Evolutionary conservation across 1,284 basidiomycete genomes (phyloP).

Genomic region (Sphaerobolus stellatus): DNA sequence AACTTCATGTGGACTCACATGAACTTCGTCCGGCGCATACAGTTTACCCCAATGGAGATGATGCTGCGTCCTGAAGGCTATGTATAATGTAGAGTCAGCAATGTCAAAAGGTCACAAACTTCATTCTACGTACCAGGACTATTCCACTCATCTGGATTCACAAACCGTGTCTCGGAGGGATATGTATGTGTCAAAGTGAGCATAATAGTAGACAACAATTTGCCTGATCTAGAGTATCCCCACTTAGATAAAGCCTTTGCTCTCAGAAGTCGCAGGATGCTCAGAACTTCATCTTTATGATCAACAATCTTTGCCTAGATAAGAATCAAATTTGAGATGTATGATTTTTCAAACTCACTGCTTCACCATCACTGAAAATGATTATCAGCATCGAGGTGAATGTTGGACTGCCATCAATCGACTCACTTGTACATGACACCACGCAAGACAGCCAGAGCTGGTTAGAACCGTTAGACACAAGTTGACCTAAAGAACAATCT

Average conservation of each 20-base stretch:
- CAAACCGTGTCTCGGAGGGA: conserved; percentile 79
- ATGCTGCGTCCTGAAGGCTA: conserved; percentile 73
- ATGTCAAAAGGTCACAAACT: background rate
- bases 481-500: conserved; percentile 2
- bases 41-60: conserved; percentile 79
- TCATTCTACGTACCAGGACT: conserved; percentile 56
- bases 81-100: background rate
- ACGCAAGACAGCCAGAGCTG: conserved; percentile 67
- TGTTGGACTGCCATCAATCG: no score
- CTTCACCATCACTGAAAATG: conserved; percentile 54
- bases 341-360: conserved; percentile 39
- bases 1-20: conserved; percentile 36
- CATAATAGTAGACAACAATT: conserved; percentile 74
- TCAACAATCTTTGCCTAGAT: conserved; percentile 51
- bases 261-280: conserved; percentile 66
- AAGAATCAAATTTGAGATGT: conserved; percentile 13
- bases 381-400: no score
- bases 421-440: conserved; percentile 70
- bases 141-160: conserved; percentile 78
- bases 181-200: conserved; percentile 81
- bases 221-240: conserved; percentile 80
- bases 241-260: conserved; percentile 79
- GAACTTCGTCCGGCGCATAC: conserved; percentile 58
- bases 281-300: conserved; percentile 64
- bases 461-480: conserved; percentile 1